A percentile compares a stretch with the other conserved stretches of the same genome.
These are phyloP conservation scores for Trametes pubescens DNA, from an alignment of 1,284 basidiomycete genomes.

Conservation along the genomic window DNA sequence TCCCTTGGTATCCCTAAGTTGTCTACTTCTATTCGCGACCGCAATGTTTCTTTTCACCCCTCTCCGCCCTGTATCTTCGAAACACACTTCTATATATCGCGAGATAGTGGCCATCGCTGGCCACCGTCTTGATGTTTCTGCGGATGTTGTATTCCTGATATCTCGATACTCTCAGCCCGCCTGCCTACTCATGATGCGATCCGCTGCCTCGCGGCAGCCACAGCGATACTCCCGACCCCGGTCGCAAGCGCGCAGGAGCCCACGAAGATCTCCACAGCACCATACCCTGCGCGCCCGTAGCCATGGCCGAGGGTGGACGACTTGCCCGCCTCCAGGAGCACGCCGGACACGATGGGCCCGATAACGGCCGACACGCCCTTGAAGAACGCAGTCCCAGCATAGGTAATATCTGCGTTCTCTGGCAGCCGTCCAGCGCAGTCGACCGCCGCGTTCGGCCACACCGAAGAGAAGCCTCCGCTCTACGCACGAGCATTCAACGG, in stretches of 20 bases:
- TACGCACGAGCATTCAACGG: slow-evolving; percentile 11
- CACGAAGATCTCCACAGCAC: slow-evolving; percentile 41
- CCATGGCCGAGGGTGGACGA: slow-evolving; percentile 19
- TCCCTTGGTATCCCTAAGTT: slow-evolving; percentile 11
- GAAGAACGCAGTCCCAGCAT: slow-evolving; percentile 35
- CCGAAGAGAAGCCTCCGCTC: slow-evolving; percentile 41
- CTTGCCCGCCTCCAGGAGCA: slow-evolving; percentile 37
- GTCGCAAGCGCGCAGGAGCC: slow-evolving; percentile 38
- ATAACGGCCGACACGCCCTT: slow-evolving; percentile 39
- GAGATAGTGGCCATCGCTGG: neutral
- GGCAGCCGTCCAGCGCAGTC: slow-evolving; percentile 38
- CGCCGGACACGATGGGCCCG: slow-evolving; percentile 39
- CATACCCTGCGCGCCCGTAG: slow-evolving; percentile 38
- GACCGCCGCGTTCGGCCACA: slow-evolving; percentile 39
- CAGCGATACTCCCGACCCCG: slow-evolving; percentile 33
- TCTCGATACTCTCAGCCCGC: too few relatives aligned
- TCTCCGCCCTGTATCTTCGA: neutral
- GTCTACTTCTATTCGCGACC: slow-evolving; percentile 6
- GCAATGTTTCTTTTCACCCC: neutral
- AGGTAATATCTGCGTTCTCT: slow-evolving; percentile 39
- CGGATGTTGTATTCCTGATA: too few relatives aligned
- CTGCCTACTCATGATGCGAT: slow-evolving; percentile 2
- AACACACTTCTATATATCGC: slow-evolving; percentile 10
- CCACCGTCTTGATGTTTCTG: neutral
- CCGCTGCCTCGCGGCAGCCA: slow-evolving; percentile 30